phyloP scores from a whole-genome alignment of 2,329 filamentous ascomycete species.

The Arthrobotrys megalospora region DNA sequence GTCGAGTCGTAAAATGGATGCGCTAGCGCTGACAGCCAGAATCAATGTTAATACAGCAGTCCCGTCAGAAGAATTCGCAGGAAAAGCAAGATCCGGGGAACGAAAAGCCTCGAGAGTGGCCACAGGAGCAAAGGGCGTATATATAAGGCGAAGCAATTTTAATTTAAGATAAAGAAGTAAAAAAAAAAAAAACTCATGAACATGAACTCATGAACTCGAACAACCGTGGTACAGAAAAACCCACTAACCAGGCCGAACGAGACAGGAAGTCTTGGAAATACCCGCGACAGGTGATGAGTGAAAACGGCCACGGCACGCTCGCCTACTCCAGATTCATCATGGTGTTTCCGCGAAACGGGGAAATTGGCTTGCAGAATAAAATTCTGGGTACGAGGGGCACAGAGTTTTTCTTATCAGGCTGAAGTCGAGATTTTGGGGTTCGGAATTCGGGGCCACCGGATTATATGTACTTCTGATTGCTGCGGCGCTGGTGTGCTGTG shows the following conservation, averaged over 20 bases:
- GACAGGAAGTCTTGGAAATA: slow-evolving; percentile 31
- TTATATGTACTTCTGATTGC: slow-evolving; percentile 7
- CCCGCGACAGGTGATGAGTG: slow-evolving; percentile 40
- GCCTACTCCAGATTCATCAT: slow-evolving; percentile 59
- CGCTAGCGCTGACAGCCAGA: slow-evolving; percentile 44
- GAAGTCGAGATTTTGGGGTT: slow-evolving; percentile 41
- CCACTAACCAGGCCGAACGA: slow-evolving; percentile 46
- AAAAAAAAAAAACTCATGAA: slow-evolving; percentile 37
- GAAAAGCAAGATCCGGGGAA: slow-evolving; percentile 26
- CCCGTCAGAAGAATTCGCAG: slow-evolving; percentile 15
- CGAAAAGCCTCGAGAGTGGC: slow-evolving; percentile 3
- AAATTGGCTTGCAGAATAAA: slow-evolving; percentile 19
- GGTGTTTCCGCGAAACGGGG: slow-evolving; percentile 43
- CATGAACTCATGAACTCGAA: slow-evolving; percentile 36
- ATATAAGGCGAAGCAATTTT: slow-evolving; percentile 22
- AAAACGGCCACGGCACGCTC: slow-evolving; percentile 51
- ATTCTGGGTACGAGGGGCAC: background rate
- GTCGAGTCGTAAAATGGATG: background rate
- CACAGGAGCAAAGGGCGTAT: slow-evolving; percentile 5
- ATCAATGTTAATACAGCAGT: slow-evolving; percentile 21
- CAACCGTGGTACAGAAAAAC: slow-evolving; percentile 54
- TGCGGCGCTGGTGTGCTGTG: slow-evolving; percentile 1
- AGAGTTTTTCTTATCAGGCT: slow-evolving; percentile 46
- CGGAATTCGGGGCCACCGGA: slow-evolving; percentile 42
- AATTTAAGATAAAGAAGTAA: slow-evolving; percentile 21